Percentiles rank a stretch among this genome's conserved stretches.
Evolutionary conservation across 2,329 filamentous ascomycete genomes (phyloP).

Genomic region (Metarhizium brunneum): DNA sequence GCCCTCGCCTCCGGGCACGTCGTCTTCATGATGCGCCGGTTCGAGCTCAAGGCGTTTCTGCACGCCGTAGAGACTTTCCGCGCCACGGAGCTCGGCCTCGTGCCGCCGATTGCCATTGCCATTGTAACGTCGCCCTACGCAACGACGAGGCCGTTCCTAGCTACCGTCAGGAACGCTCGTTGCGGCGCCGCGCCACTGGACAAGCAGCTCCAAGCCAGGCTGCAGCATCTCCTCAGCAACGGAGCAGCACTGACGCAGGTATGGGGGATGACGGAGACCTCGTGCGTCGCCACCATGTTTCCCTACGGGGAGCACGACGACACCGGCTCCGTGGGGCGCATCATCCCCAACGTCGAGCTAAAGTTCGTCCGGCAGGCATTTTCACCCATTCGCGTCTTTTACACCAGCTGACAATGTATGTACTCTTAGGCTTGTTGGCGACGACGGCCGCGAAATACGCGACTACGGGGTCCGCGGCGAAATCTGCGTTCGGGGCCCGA

Average conservation of each 20-base stretch:
- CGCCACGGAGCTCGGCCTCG: conserved; percentile 12
- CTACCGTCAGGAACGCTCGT: conserved; percentile 24
- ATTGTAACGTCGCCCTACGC: conserved; percentile 46
- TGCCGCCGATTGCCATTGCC: conserved; percentile 51
- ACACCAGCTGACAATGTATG: no score
- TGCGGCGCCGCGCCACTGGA: conserved; percentile 48
- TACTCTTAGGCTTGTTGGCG: conserved; percentile 25
- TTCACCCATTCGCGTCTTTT: no score
- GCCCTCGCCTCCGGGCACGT: no score
- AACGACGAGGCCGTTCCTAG: conserved; percentile 36
- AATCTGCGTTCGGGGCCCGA: conserved; percentile 60
- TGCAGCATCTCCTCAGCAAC: conserved; percentile 37
- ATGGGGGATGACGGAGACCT: conserved; percentile 50
- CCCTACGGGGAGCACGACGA: conserved; percentile 33
- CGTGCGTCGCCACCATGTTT: no score
- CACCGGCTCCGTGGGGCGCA: conserved; percentile 33
- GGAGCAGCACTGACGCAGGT: conserved; percentile 37
- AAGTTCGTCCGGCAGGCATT: conserved; percentile 9
- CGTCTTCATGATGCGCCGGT: no score
- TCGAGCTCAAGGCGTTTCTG: no score
- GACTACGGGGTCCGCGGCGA: conserved; percentile 37
- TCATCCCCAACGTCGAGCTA: conserved; percentile 19
- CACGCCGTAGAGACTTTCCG: no score
- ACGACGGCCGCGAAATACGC: conserved; percentile 30
- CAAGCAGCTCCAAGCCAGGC: conserved; percentile 38